A percentile compares a stretch with the other conserved stretches of the same genome.
Conservation (phyloP, 768 basidiomycete genomes). For the Asterophora lycoperdoides region DNA sequence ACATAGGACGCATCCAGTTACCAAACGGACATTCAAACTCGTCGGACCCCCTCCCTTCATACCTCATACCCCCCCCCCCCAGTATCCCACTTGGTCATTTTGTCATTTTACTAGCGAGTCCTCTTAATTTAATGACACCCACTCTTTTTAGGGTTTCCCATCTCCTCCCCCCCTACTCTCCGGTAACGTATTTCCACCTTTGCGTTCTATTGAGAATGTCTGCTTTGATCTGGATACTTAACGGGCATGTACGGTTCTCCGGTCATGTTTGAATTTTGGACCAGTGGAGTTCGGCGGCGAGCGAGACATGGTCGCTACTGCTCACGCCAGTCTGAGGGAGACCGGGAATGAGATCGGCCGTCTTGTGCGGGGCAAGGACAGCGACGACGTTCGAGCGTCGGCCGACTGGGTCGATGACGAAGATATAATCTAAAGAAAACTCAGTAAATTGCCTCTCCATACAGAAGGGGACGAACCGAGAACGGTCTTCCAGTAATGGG, state of each 20-base stretch:
- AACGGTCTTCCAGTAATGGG: constrained; percentile 80
- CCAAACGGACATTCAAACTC: constrained; percentile 4
- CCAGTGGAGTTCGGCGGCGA: constrained; percentile 60
- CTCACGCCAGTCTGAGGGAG: constrained; percentile 77
- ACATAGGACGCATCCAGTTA: constrained; percentile 6
- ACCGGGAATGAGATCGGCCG: constrained; percentile 60
- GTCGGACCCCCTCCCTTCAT: not conserved
- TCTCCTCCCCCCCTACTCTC: constrained; percentile 5
- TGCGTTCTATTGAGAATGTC: constrained; percentile 14
- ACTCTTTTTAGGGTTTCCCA: constrained; percentile 10
- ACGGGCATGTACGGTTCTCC: constrained; percentile 12
- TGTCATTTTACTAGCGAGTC: too few relatives aligned
- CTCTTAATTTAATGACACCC: constrained; percentile 3
- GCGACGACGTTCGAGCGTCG: constrained; percentile 37
- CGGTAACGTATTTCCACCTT: constrained; percentile 8
- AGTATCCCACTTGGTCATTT: constrained; percentile 1
- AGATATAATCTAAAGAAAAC: constrained; percentile 74
- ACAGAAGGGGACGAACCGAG: constrained; percentile 48
- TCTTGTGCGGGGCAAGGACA: constrained; percentile 58
- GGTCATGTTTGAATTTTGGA: constrained; percentile 10
- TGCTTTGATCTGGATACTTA: constrained; percentile 1
- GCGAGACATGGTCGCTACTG: constrained; percentile 83
- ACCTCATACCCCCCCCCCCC: too few relatives aligned
- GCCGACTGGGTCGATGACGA: constrained; percentile 52
- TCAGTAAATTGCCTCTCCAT: not conserved